Conservation (phyloP, 1,284 basidiomycete genomes). For the Puccinia hordei region DNA sequence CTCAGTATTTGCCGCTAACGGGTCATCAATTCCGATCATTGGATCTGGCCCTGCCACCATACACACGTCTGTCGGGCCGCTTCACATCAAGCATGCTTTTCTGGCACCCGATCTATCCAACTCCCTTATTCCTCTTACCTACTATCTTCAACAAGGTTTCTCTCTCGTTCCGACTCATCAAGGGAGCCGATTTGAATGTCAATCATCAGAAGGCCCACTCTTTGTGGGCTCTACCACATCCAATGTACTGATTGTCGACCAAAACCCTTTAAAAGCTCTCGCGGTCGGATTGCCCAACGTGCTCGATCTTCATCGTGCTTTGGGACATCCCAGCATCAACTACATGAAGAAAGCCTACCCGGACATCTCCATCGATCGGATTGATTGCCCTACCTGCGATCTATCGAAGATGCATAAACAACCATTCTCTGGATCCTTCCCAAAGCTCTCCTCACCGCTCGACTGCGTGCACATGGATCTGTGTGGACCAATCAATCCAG, state of each 20-base stretch:
- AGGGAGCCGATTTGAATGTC: neutral
- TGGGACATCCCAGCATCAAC: neutral
- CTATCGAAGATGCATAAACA: constrained; percentile 2
- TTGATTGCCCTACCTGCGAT: neutral
- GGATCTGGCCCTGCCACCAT: neutral
- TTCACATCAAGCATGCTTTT: no score
- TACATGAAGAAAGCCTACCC: constrained; percentile 15
- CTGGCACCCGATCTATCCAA: constrained; percentile 3
- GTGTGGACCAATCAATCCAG: no score
- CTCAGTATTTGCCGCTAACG: neutral
- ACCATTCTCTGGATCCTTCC: constrained; percentile 1
- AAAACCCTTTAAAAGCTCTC: neutral
- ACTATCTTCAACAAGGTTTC: neutral
- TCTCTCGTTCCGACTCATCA: neutral
- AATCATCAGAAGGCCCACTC: neutral
- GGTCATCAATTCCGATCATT: neutral
- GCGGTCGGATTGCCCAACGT: neutral
- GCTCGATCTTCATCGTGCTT: neutral
- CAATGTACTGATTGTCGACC: neutral
- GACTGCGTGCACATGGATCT: no score
- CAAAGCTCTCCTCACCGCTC: no score
- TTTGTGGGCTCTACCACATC: neutral
- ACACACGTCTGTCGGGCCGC: neutral
- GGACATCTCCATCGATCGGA: neutral
- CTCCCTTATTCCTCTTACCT: neutral